Evolutionary conservation across 306 rosid species (phyloP).

Genomic region (Dryas alaskensis): DNA sequence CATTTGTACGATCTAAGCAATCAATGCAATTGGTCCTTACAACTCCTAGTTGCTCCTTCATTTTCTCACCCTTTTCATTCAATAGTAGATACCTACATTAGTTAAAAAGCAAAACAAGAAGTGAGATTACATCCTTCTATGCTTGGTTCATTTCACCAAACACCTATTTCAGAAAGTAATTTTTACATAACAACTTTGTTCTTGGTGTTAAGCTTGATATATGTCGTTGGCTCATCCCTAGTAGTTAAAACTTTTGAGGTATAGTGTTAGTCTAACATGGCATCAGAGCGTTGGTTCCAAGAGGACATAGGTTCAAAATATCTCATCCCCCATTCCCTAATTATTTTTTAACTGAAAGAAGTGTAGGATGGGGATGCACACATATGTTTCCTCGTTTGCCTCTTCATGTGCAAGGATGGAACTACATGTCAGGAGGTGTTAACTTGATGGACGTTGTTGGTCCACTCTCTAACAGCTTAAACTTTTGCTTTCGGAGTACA

Average conservation of each 20-base stretch:
- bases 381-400: neutral
- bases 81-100: conserved; percentile 70
- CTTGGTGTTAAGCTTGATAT: neutral
- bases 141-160: neutral
- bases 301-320: neutral
- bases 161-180: neutral
- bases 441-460: neutral
- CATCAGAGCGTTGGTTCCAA: neutral
- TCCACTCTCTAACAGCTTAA: neutral
- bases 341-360: neutral
- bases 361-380: neutral
- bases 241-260: neutral
- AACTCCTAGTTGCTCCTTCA: conserved; percentile 96
- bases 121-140: neutral
- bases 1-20: conserved; percentile 97
- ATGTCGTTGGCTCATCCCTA: neutral
- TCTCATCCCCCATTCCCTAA: neutral
- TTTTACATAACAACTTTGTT: neutral
- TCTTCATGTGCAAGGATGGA: neutral
- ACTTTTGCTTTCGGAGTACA: neutral
- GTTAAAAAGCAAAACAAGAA: conserved; percentile 23
- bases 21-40: conserved; percentile 93
- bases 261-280: no score
- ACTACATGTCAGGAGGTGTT: neutral
- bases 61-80: conserved; percentile 86